These are phyloP conservation scores for Suillus bovinus DNA, from an alignment of 768 basidiomycete genomes.

Conservation along the genomic window DNA sequence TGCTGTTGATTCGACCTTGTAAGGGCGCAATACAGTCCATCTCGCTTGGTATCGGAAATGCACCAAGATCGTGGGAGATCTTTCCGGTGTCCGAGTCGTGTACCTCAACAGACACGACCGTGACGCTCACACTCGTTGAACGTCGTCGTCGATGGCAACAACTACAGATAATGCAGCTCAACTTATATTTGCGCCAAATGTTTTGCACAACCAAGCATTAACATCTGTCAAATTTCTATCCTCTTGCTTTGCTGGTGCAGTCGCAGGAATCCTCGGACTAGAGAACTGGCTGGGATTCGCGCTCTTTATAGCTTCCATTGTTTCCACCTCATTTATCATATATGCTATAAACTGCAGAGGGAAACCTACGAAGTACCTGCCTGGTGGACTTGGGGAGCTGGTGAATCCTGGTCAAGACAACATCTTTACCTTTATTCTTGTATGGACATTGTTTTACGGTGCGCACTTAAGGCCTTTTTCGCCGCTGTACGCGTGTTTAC, in stretches of 20 bases:
- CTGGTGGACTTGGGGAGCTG: conserved; percentile 65
- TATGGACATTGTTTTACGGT: conserved; percentile 96
- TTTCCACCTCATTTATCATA: conserved; percentile 69
- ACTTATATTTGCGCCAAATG: conserved; percentile 66
- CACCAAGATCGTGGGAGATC: neutral
- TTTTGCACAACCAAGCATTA: conserved; percentile 60
- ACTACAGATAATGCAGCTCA: conserved; percentile 52
- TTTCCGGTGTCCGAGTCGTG: neutral
- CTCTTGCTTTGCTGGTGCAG: conserved; percentile 83
- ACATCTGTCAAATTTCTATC: conserved; percentile 77
- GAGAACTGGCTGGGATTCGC: conserved; percentile 83
- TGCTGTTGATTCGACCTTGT: neutral
- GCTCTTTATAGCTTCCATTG: conserved; percentile 67
- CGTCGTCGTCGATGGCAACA: conserved; percentile 44
- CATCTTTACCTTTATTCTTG: conserved; percentile 82
- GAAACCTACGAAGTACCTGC: conserved; percentile 59
- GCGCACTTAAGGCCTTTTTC: conserved; percentile 27
- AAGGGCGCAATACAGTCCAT: neutral
- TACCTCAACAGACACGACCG: neutral
- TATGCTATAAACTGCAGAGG: conserved; percentile 72
- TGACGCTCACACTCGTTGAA: conserved; percentile 21
- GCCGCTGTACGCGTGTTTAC: conserved; percentile 10
- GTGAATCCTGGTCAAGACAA: conserved; percentile 90
- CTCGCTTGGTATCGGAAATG: neutral
- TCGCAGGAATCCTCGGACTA: conserved; percentile 86